Evolutionary conservation across 2,329 filamentous ascomycete species (phyloP).

Genomic region (Diaporthe longicolla): DNA sequence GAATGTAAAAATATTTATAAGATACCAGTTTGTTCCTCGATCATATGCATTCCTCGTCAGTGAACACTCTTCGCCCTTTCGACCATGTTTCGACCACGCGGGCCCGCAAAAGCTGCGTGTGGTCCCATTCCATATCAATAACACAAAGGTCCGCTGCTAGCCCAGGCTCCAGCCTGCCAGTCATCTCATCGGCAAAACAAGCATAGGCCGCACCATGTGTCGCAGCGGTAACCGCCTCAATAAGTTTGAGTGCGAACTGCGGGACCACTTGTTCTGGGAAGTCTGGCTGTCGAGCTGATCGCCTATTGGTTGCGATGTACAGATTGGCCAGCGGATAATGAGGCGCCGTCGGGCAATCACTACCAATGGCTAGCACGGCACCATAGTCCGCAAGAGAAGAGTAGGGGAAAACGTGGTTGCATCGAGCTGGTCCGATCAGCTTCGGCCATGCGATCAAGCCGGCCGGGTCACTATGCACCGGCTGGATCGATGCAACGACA

Average conservation of each 20-base stretch:
- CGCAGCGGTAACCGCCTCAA: conserved; percentile 66
- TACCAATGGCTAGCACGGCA: conserved; percentile 68
- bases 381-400: conserved; percentile 70
- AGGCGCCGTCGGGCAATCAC: conserved; percentile 65
- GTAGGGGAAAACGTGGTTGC: conserved; percentile 73
- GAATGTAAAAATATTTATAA: too few relatives aligned
- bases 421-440: conserved; percentile 67
- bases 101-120: conserved; percentile 61
- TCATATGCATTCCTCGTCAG: neutral
- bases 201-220: conserved; percentile 70
- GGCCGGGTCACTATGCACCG: conserved; percentile 71
- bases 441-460: conserved; percentile 72
- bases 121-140: conserved; percentile 64
- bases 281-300: conserved; percentile 61
- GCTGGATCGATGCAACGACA: conserved; percentile 72
- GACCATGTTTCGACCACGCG: conserved; percentile 66
- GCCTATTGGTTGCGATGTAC: neutral
- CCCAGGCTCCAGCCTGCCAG: conserved; percentile 66
- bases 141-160: conserved; percentile 71
- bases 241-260: conserved; percentile 66
- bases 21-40: neutral
- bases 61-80: neutral
- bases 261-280: conserved; percentile 61
- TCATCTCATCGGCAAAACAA: conserved; percentile 67
- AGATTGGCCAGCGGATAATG: neutral